Conservation (phyloP, 352 stramenopile genomes). For the Phytophthora fragariae region DNA sequence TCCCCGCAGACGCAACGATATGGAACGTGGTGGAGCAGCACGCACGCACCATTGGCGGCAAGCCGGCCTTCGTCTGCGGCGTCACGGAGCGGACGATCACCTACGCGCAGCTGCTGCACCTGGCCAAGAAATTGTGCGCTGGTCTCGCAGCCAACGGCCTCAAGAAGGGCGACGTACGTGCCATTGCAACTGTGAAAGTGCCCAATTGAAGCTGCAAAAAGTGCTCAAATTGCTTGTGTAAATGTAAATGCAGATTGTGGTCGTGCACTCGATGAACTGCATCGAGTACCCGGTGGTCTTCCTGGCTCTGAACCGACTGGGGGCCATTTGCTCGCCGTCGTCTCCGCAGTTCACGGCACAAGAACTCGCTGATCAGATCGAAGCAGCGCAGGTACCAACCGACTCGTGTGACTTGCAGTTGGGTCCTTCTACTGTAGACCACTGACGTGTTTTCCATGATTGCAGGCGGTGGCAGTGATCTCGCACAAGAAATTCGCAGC, state of each 20-base stretch:
- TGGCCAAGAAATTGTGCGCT: neutral
- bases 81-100: neutral
- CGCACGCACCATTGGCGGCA: neutral
- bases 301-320: neutral
- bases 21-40: neutral
- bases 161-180: neutral
- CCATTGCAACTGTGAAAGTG: neutral
- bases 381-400: neutral
- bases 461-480: neutral
- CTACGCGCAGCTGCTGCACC: neutral
- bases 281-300: constrained; percentile 1
- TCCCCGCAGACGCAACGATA: neutral
- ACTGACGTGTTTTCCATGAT: neutral
- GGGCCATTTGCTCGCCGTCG: neutral
- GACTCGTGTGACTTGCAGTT: neutral
- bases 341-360: neutral
- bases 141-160: neutral
- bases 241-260: neutral
- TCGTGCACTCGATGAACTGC: neutral
- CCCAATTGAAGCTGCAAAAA: neutral
- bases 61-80: neutral
- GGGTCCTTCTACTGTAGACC: neutral
- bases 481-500: neutral
- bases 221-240: neutral
- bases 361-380: neutral